phyloP scores from a whole-genome alignment of 2,329 filamentous ascomycete species.

The Penicillium sp. region DNA sequence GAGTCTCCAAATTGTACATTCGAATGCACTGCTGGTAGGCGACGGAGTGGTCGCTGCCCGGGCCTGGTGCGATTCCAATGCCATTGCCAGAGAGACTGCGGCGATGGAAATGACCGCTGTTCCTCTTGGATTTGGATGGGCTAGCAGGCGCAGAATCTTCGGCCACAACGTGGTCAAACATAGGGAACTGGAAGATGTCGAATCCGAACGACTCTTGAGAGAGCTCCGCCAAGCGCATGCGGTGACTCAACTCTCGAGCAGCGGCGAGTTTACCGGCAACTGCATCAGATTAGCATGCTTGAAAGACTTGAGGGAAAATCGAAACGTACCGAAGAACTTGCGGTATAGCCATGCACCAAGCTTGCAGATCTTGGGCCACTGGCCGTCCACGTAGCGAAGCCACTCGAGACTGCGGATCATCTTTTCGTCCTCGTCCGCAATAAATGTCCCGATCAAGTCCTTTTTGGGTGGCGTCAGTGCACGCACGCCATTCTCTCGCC shows the following conservation, averaged over 20 bases:
- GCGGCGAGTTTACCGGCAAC: conserved; percentile 49
- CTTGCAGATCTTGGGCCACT: conserved; percentile 69
- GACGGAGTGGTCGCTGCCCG: neutral
- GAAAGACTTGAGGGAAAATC: conserved; percentile 2
- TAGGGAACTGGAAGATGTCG: conserved; percentile 32
- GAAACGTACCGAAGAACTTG: conserved; percentile 74
- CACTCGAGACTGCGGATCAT: conserved; percentile 82
- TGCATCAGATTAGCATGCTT: conserved; percentile 15
- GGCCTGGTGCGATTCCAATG: neutral
- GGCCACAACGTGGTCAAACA: conserved; percentile 23
- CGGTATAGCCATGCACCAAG: conserved; percentile 73
- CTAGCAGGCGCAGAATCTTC: conserved; percentile 30
- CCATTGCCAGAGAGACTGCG: conserved; percentile 27
- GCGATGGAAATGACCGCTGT: conserved; percentile 22
- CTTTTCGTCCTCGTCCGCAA: conserved; percentile 62
- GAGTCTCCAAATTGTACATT: conserved; percentile 66
- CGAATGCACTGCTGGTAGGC: conserved; percentile 54
- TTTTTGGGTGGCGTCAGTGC: conserved; percentile 64
- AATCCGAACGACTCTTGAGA: conserved; percentile 42
- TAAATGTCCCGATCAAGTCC: conserved; percentile 67
- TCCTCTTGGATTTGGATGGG: conserved; percentile 32
- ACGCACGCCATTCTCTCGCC: conserved; percentile 49
- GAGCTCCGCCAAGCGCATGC: conserved; percentile 51
- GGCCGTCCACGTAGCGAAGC: conserved; percentile 71
- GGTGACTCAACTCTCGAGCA: conserved; percentile 53